Conservation (phyloP, 176 grass and related monocot species). For the Phoenix roebelenii region DNA sequence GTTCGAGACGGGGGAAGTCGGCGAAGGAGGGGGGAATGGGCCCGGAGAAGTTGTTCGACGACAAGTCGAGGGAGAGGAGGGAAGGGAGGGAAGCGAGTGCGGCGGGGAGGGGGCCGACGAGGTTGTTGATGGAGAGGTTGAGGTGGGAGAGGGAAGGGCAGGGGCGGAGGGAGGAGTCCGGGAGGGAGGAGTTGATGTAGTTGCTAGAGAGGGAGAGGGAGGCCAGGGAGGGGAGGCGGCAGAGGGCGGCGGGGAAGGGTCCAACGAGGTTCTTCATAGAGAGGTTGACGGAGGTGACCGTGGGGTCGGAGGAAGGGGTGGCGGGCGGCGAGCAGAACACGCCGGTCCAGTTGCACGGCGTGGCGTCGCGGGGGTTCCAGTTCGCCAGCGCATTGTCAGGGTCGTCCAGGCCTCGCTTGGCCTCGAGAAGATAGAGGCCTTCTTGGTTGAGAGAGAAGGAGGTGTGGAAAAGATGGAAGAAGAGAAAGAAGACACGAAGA, state of each 20-base stretch:
- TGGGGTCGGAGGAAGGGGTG: conserved; percentile 18
- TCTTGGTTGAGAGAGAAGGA: conserved; percentile 34
- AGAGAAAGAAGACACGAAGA: conserved; percentile 4
- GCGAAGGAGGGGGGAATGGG: conserved; percentile 53
- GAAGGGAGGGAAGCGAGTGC: conserved; percentile 41
- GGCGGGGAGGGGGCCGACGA: conserved; percentile 61
- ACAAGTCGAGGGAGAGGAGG: conserved; percentile 43
- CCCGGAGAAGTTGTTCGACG: conserved; percentile 69
- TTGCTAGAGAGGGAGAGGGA: conserved; percentile 36
- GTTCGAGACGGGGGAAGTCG: conserved; percentile 35
- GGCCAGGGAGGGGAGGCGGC: conserved; percentile 42
- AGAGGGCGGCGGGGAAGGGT: conserved; percentile 61
- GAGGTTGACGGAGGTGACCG: conserved; percentile 12
- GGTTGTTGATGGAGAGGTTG: conserved; percentile 48
- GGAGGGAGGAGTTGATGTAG: conserved; percentile 61
- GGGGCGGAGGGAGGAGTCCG: neutral
- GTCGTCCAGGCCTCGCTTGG: conserved; percentile 43
- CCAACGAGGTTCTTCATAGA: conserved; percentile 9
- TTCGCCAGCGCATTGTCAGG: conserved; percentile 1
- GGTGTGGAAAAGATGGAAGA: neutral
- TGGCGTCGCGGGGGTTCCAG: conserved; percentile 39
- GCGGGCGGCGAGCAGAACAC: conserved; percentile 24
- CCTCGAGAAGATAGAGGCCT: conserved; percentile 38
- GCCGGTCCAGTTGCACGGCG: conserved; percentile 65
- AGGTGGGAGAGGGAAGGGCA: conserved; percentile 35